Base-by-base conservation (phyloP, 1,284 basidiomycete genomes). In the Leccinum pallidistipes region DNA sequence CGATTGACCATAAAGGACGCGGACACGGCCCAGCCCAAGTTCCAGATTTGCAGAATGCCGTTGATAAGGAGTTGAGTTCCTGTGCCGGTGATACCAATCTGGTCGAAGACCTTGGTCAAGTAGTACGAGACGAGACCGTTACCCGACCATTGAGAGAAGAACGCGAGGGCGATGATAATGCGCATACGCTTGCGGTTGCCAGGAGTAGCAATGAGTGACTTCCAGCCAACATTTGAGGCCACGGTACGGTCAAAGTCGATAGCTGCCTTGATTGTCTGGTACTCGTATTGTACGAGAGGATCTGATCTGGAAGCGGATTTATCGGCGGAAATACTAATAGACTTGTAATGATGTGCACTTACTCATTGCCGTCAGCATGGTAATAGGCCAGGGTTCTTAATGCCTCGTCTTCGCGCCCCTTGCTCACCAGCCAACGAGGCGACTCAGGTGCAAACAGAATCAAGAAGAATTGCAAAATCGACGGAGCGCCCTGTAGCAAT, bases 41-140 rank as follows among this genome's bases (percentile, higher is more conserved):
- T 91, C 87, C 87, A 91, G 65, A 91, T 87, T 69, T 90, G 86
- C 38, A 93, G 81, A 65, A 87, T 81, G 69, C 86, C 88, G 71
- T 90, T 90, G 76, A 90, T 86, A 66, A 88, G 82, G 21, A 87
- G 82, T 73, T 87, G 87, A 59, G 80, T 83, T 57, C 81, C 80
- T 3, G 80, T 72, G 66, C 83, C 76, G n/a, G 83, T 85, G 69
- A 93, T 87, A 56, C 90, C 90, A 62, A 93, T 87, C 63, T 82
- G 80, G 65, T 84, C 78, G 66, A 93, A 85, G 59, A 92, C 86
- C 68, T 84, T 81, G 77, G 80, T 86, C 64, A 92, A 81, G 78
- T 91, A 91, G 79, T 88, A 90, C 8, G 88, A 90, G 52, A 87
- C 85, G 58, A 91, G 81, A 67, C 89, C 90, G 64, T 90, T 90